These are phyloP conservation scores for Tylopilus sp. DNA, from an alignment of 768 basidiomycete species.

Conservation along the genomic window DNA sequence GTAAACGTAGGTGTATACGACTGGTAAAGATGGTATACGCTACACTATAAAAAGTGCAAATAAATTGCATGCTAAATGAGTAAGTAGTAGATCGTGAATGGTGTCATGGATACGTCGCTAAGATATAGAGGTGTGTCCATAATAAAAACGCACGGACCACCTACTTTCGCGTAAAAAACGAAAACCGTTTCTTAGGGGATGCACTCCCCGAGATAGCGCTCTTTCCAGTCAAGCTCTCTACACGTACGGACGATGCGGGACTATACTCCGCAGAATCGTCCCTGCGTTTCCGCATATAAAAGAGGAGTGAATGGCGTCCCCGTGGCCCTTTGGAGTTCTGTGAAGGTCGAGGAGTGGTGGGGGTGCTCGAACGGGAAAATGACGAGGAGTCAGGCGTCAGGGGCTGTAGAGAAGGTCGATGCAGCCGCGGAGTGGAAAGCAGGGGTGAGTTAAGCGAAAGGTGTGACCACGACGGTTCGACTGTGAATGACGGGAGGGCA, in stretches of 20 bases:
- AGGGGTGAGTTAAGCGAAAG: slow-evolving; percentile 18
- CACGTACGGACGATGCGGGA: slow-evolving; percentile 20
- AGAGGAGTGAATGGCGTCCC: slow-evolving; percentile 25
- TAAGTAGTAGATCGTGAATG: slow-evolving; percentile 10
- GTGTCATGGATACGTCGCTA: slow-evolving; percentile 18
- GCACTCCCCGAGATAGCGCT: slow-evolving; percentile 3
- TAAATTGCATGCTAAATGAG: slow-evolving; percentile 18
- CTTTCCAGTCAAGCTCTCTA: slow-evolving; percentile 15
- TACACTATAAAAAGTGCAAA: slow-evolving; percentile 14
- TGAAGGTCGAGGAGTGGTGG: slow-evolving; percentile 25
- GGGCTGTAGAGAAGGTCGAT: slow-evolving; percentile 27
- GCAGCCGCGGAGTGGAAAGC: slow-evolving; percentile 20
- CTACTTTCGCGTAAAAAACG: slow-evolving; percentile 32
- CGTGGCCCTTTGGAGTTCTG: slow-evolving; percentile 27
- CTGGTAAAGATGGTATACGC: neutral
- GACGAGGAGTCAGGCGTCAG: slow-evolving; percentile 30
- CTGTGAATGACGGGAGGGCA: slow-evolving; percentile 26
- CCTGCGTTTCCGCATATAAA: slow-evolving; percentile 30
- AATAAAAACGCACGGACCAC: slow-evolving; percentile 3
- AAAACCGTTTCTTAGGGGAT: slow-evolving; percentile 25
- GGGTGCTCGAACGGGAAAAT: slow-evolving; percentile 30
- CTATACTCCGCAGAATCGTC: slow-evolving; percentile 17
- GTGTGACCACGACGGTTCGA: slow-evolving; percentile 19
- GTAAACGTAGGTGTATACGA: slow-evolving; percentile 11
- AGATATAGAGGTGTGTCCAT: slow-evolving; percentile 9